Evolutionary conservation across 2,329 filamentous ascomycete species (phyloP).

Genomic region (Talaromyces sp.): DNA sequence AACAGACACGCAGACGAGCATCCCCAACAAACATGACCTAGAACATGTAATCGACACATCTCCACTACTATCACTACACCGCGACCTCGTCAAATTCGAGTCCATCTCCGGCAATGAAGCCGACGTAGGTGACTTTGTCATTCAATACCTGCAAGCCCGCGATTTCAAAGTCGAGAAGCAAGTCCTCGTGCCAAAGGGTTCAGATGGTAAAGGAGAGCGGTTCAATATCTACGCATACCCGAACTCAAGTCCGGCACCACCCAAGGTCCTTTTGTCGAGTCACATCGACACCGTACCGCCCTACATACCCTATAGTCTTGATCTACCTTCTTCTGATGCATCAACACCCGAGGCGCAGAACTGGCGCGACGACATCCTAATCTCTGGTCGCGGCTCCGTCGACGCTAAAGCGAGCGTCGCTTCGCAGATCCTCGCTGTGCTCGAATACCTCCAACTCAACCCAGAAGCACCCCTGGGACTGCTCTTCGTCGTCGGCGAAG

Average conservation of each 20-base stretch:
- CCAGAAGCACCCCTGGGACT: constrained; percentile 45
- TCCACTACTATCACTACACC: constrained; percentile 67
- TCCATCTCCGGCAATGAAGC: constrained; percentile 69
- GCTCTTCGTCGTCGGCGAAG: constrained; percentile 74
- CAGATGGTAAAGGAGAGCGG: constrained; percentile 38
- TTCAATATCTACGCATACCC: constrained; percentile 73
- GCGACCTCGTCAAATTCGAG: constrained; percentile 67
- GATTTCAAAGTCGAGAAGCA: constrained; percentile 63
- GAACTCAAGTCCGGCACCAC: constrained; percentile 21
- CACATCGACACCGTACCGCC: constrained; percentile 72
- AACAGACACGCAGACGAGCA: background rate
- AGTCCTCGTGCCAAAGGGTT: constrained; percentile 27
- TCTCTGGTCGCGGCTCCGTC: constrained; percentile 45
- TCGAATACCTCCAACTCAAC: constrained; percentile 44
- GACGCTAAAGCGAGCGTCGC: constrained; percentile 48
- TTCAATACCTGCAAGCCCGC: constrained; percentile 59
- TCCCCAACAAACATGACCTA: constrained; percentile 20
- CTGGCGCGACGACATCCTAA: constrained; percentile 31
- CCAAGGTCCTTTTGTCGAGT: constrained; percentile 53
- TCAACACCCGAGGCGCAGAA: constrained; percentile 5
- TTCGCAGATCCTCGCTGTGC: constrained; percentile 41
- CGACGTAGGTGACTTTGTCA: constrained; percentile 64
- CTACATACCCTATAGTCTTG: constrained; percentile 49
- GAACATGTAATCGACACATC: constrained; percentile 40
- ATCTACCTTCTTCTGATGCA: constrained; percentile 34